Evolutionary conservation across 2,329 filamentous ascomycete species (phyloP).

Genomic region (Penicillium sp.): DNA sequence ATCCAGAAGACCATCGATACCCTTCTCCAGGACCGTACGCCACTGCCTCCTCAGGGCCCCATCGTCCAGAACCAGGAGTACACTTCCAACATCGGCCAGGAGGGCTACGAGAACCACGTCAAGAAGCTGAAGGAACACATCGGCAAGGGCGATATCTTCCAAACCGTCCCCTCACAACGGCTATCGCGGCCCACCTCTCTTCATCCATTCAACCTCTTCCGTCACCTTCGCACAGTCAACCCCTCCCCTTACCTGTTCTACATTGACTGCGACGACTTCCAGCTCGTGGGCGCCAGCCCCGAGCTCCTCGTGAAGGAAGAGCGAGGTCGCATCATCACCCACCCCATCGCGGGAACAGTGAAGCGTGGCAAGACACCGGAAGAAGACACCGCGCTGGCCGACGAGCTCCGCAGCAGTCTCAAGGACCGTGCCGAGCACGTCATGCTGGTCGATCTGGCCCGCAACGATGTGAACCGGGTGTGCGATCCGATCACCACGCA

Average conservation of each 20-base stretch:
- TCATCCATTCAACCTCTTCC: slow-evolving; percentile 97
- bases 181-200: slow-evolving; percentile 84
- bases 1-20: slow-evolving; percentile 68
- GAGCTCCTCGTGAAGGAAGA: slow-evolving; percentile 93
- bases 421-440: slow-evolving; percentile 96
- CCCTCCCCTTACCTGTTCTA: slow-evolving; percentile 98
- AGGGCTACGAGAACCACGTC: slow-evolving; percentile 90
- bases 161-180: slow-evolving; percentile 91
- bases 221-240: slow-evolving; percentile 93
- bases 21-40: slow-evolving; percentile 71
- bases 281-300: slow-evolving; percentile 91
- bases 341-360: slow-evolving; percentile 95
- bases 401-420: slow-evolving; percentile 72
- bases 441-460: slow-evolving; percentile 93
- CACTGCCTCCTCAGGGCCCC: slow-evolving; percentile 72
- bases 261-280: slow-evolving; percentile 85
- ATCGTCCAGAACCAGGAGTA: slow-evolving; percentile 75
- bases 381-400: slow-evolving; percentile 77
- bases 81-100: slow-evolving; percentile 84
- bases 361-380: slow-evolving; percentile 76
- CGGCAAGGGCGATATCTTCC: slow-evolving; percentile 88
- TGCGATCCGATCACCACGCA: slow-evolving; percentile 86
- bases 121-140: slow-evolving; percentile 86
- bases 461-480: slow-evolving; percentile 95
- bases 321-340: slow-evolving; percentile 82